Conservation (phyloP, 192 early-diverging fungal genomes). For the Coemansia sp. region DNA sequence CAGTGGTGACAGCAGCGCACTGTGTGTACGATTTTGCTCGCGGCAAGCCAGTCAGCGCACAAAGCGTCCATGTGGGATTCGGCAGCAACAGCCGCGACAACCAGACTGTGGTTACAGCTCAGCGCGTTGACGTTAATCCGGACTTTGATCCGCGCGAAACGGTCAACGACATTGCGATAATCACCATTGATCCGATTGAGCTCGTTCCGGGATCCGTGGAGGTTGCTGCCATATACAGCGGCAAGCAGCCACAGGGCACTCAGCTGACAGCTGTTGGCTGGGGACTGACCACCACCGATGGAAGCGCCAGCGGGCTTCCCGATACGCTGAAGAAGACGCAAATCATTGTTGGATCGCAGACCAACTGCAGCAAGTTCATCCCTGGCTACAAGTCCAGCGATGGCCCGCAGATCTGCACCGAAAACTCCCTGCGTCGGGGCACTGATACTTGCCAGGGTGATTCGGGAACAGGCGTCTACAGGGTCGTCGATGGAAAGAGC, state of each 20-base stretch:
- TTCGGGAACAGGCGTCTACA: constrained; percentile 42
- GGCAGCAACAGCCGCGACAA: constrained; percentile 16
- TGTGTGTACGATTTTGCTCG: constrained; percentile 28
- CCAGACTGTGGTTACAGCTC: constrained; percentile 10
- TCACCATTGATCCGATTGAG: constrained; percentile 14
- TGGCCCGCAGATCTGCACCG: constrained; percentile 49
- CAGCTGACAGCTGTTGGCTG: constrained; percentile 39
- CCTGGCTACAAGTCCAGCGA: constrained; percentile 35
- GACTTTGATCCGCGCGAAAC: constrained; percentile 18
- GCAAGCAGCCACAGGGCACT: constrained; percentile 11
- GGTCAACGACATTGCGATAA: constrained; percentile 27
- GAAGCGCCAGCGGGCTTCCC: constrained; percentile 10
- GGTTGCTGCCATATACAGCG: constrained; percentile 23
- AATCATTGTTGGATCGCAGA: constrained; percentile 24
- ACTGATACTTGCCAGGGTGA: constrained; percentile 52
- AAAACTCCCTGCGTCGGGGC: constrained; percentile 39
- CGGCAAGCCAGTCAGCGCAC: background rate
- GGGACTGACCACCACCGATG: constrained; percentile 25
- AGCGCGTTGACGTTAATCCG: constrained; percentile 18
- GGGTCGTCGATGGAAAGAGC: constrained; percentile 5
- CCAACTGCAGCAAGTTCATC: constrained; percentile 29
- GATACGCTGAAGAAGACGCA: constrained; percentile 23
- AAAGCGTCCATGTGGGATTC: constrained; percentile 19
- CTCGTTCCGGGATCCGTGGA: background rate
- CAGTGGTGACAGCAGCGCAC: constrained; percentile 41